Percentiles rank a stretch among this genome's conserved stretches.
These are phyloP conservation scores for Coffea humblotiana DNA, from an alignment of 305 asterid species.

Conservation along the genomic window DNA sequence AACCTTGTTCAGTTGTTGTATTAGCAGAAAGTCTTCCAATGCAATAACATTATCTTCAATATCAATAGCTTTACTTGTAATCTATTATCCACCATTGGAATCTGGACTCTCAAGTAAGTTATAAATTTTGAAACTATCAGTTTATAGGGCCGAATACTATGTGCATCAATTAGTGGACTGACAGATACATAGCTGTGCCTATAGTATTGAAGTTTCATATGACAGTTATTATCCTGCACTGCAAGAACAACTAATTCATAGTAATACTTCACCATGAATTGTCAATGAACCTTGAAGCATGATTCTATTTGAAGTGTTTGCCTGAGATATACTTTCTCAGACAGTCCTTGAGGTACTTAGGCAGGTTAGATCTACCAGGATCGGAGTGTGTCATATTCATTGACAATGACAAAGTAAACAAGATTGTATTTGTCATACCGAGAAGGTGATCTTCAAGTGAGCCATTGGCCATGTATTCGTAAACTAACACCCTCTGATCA, in stretches of 20 bases:
- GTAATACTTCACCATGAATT: neutral
- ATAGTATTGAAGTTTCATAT: neutral
- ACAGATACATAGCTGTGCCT: neutral
- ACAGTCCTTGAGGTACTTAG: neutral
- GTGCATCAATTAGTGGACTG: neutral
- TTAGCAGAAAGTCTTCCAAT: neutral
- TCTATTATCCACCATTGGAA: neutral
- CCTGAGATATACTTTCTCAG: neutral
- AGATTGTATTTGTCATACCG: slow-evolving; percentile 35
- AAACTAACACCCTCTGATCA: slow-evolving; percentile 65
- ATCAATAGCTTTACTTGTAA: neutral
- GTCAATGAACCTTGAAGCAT: neutral
- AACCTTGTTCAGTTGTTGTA: neutral
- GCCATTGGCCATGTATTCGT: slow-evolving; percentile 74
- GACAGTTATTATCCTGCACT: neutral
- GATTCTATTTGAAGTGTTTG: neutral
- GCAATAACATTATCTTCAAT: neutral
- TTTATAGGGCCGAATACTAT: neutral
- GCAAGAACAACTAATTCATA: neutral
- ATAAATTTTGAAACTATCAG: neutral
- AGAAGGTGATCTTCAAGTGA: slow-evolving; percentile 87
- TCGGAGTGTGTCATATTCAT: neutral
- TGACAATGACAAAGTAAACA: neutral
- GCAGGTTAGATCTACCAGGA: neutral
- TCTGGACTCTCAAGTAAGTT: neutral